Evolutionary conservation across 331 rosid genomes (phyloP), one percentile per base, ranked within the genome.

Genomic region (Pyracantha coccinea): DNA sequence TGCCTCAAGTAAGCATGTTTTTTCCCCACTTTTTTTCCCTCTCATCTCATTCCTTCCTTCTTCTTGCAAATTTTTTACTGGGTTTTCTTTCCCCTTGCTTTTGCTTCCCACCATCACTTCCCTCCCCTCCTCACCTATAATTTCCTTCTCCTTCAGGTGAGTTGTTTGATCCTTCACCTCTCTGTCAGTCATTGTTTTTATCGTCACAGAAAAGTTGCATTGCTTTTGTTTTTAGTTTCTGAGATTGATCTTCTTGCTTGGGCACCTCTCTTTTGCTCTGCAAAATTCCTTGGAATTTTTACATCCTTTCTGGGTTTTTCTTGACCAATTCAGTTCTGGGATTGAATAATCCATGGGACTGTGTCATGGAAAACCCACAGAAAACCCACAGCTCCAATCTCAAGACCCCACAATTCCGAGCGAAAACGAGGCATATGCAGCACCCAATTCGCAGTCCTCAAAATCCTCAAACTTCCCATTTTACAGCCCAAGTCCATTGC

Each of bases 331-430:
- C 29, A 38, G 58, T 68, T 23, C 61, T 55, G 45, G 45, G 45
- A 38, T 38, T 38, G 45, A 38, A 38, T 50, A 16, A 78, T 75
- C 77, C 91, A 91, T 91, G 98, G 98, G 98, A 77, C 96, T 91
- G 76, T 93, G 98, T 82, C 97, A 93, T 80, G 98, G 97, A 85
- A 93, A 91, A 79, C 96, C 93, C 78, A 75, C 84, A 75, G 88
- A 81, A 84, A 78, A 82, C 77, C 83, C 82, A 74, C 83, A 80
- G 68, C 50, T 28, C 23, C 81, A 77, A 71, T 59, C 79, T 73
- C 69, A 74, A 32, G 83, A 77, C 68, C 16, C 81, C 78, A 25
- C 69, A 54, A 81, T 82, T 69, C 71, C 74, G 32, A 71, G 44
- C 45, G 88, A 86, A 54, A 83, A 45, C 52, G 86, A 84, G 4